phyloP scores from a whole-genome alignment of 2,329 filamentous ascomycete genomes.

The Colletotrichum eremochloae region DNA sequence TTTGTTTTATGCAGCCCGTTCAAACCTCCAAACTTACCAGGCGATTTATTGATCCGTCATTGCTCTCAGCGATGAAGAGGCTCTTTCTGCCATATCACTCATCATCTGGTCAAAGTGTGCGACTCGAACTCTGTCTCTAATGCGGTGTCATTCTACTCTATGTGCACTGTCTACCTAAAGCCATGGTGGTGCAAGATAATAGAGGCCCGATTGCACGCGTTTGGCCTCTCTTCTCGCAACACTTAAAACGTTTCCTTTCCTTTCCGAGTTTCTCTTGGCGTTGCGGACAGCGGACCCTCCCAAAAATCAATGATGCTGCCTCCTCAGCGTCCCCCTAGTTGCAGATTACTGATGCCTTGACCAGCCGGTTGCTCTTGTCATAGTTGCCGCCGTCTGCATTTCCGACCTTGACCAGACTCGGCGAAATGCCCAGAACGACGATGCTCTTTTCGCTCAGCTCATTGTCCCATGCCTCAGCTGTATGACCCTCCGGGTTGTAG shows the following conservation, averaged over 20 bases:
- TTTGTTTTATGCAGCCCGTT: not conserved
- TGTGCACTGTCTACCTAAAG: not conserved
- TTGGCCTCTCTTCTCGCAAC: not conserved
- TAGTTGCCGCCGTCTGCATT: constrained; percentile 38
- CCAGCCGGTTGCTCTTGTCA: constrained; percentile 9
- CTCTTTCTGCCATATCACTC: not conserved
- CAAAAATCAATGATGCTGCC: not conserved
- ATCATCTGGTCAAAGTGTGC: not conserved
- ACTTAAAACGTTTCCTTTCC: not conserved
- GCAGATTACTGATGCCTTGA: constrained; percentile 23
- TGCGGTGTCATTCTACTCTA: not conserved
- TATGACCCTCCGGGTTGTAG: not conserved
- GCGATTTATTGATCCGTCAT: not conserved
- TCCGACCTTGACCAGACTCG: constrained; percentile 21
- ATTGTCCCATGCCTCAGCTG: not conserved
- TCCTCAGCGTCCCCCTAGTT: not conserved
- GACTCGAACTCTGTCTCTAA: not conserved
- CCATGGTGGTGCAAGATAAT: not conserved
- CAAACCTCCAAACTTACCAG: not conserved
- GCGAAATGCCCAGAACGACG: not conserved
- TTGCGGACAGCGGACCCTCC: not conserved
- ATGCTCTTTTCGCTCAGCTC: not conserved
- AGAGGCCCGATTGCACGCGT: not conserved
- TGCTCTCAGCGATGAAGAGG: not conserved
- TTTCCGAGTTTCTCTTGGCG: not conserved